These are phyloP conservation scores for Jackrogersella minutella DNA, from an alignment of 495 filamentous ascomycete species.

Conservation along the genomic window DNA sequence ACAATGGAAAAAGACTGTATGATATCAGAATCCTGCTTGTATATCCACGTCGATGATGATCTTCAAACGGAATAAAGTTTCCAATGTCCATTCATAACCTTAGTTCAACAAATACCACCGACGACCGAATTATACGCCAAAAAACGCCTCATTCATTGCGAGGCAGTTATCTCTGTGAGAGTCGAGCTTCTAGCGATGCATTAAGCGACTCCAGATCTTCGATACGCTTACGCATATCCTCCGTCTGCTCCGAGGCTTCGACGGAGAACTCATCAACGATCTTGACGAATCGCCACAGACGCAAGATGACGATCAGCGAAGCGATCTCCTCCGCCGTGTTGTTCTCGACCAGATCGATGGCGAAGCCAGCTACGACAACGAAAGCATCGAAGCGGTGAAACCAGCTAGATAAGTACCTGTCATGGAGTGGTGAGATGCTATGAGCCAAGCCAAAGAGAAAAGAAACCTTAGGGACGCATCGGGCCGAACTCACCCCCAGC, in stretches of 20 bases:
- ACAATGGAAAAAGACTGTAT: neutral
- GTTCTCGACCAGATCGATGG: constrained; percentile 64
- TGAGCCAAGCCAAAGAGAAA: neutral
- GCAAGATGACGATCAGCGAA: constrained; percentile 67
- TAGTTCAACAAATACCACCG: constrained; percentile 11
- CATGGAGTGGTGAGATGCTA: neutral
- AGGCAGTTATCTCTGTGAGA: constrained; percentile 43
- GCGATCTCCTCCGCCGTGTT: constrained; percentile 68
- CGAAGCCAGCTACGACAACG: constrained; percentile 68
- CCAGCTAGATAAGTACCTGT: constrained; percentile 66
- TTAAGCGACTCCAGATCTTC: constrained; percentile 58
- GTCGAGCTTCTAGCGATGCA: constrained; percentile 49
- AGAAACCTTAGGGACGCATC: neutral
- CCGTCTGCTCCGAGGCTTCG: constrained; percentile 59
- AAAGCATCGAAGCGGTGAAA: constrained; percentile 71
- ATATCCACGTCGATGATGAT: neutral
- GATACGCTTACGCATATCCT: constrained; percentile 51
- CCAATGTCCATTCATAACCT: constrained; percentile 27
- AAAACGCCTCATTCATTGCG: neutral
- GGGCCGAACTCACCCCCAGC: constrained; percentile 52
- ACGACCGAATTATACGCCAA: constrained; percentile 4
- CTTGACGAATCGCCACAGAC: constrained; percentile 74
- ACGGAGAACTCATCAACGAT: constrained; percentile 70
- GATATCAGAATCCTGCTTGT: neutral
- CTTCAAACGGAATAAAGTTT: constrained; percentile 15